These are phyloP conservation scores for Mycena sanguinolenta DNA, from an alignment of 768 basidiomycete genomes.

Conservation along the genomic window DNA sequence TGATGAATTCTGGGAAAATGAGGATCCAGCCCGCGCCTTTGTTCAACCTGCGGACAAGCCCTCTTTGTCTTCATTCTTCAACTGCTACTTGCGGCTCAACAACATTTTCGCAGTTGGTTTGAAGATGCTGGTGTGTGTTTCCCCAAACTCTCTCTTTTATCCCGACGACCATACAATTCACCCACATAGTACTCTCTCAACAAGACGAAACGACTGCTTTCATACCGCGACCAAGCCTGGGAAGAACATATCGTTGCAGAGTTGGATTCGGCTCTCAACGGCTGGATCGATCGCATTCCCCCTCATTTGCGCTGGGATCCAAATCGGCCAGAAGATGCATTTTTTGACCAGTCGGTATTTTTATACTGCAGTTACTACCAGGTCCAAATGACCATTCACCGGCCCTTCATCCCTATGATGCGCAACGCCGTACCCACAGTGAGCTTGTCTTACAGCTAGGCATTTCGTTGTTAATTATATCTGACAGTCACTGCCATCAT, in stretches of 20 bases:
- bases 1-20: slow-evolving; percentile 46
- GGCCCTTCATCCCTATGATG: slow-evolving; percentile 59
- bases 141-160: too few species aligned
- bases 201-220: slow-evolving; percentile 65
- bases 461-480: background rate
- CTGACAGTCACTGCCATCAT: slow-evolving; percentile 49
- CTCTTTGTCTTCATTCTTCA: slow-evolving; percentile 56
- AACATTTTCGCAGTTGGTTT: slow-evolving; percentile 58
- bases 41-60: slow-evolving; percentile 61
- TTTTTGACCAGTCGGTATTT: slow-evolving; percentile 55
- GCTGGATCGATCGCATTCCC: slow-evolving; percentile 61
- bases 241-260: slow-evolving; percentile 79
- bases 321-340: slow-evolving; percentile 46
- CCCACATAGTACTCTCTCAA: slow-evolving; percentile 72
- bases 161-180: too few species aligned
- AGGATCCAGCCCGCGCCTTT: slow-evolving; percentile 55
- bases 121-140: slow-evolving; percentile 41
- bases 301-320: slow-evolving; percentile 57
- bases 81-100: slow-evolving; percentile 58
- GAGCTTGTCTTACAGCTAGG: slow-evolving; percentile 13
- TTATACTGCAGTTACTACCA: slow-evolving; percentile 58
- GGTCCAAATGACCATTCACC: slow-evolving; percentile 61
- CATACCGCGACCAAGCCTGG: slow-evolving; percentile 60
- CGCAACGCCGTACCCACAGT: slow-evolving; percentile 16
- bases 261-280: slow-evolving; percentile 81